Base-by-base conservation (phyloP, 768 basidiomycete genomes). In the Dictyophora rubrovolvata region DNA sequence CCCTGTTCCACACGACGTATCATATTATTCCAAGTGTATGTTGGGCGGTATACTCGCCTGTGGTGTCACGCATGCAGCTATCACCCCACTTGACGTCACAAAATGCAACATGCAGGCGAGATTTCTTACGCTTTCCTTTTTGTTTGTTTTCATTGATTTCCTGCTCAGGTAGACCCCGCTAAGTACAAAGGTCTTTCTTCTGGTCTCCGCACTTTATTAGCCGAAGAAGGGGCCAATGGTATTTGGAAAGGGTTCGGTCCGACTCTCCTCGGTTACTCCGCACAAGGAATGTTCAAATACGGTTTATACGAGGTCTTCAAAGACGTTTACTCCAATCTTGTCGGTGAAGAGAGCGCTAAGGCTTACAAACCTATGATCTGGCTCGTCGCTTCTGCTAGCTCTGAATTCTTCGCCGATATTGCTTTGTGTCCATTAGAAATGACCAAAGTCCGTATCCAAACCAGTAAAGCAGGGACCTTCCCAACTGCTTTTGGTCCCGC, bases 301-400 rank as follows among this genome's bases (percentile, higher is more conserved):
- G 94, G 94, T 77, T 89, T 94, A 71, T 96, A 96, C 72, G 93
- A 97, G 75, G 72, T 88, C 69, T 97, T 94, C 88, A 97, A 95
- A 80, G 93, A 96, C 72, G 60, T 69, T 63, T 94, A 93, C 81
- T 84, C 84, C 79, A 93, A 93, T 81, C 69, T 86, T 64, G 85
- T 91, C 62, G 93, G 93, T 55, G 85, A 94, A 72, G 89, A 92
- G 70, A 75, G 80, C 47, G 70, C 87, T 22, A 72, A 79, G 57
- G 84, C 90, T 66, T 91, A 89, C 82, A 90, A 90, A 77, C 85
- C 87, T 63, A 78, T 79, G 60, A 93, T 97, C 75, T 96, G 93
- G 90, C 84, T 93, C 64, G 91, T 84, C 23, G 90, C 89, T 70
- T 94, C 93, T 59, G 93, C 90, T 57, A 92, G 90, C 53, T 93